Percentiles rank a stretch among this genome's conserved stretches.
These are phyloP conservation scores for Plasmodium vivax DNA, from an alignment of 169 alveolate genomes.

Conservation along the genomic window DNA sequence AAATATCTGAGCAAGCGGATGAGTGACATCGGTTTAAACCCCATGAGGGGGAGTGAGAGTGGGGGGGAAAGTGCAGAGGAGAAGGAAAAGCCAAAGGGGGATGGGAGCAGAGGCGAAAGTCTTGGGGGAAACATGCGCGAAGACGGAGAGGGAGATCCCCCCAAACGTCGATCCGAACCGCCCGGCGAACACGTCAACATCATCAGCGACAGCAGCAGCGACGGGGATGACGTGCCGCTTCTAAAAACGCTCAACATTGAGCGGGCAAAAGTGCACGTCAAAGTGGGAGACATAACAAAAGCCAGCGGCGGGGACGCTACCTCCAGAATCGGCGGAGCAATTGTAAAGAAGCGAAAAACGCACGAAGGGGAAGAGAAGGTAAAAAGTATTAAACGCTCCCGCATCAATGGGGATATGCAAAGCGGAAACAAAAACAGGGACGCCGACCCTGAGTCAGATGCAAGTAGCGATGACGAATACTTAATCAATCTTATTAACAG, in stretches of 20 bases:
- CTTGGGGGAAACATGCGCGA: not conserved
- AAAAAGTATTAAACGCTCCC: not conserved
- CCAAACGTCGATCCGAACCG: not conserved
- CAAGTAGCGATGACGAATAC: slow-evolving; percentile 65
- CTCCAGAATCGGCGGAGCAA: not conserved
- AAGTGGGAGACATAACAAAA: not conserved
- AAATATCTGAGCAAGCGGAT: slow-evolving; percentile 40
- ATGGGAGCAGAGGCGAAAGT: not conserved
- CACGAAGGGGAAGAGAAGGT: not conserved
- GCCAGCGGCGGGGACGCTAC: not conserved
- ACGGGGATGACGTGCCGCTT: slow-evolving; percentile 18
- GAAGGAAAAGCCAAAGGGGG: not conserved
- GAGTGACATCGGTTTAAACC: not conserved
- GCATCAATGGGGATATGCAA: not conserved
- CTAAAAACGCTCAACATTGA: not conserved
- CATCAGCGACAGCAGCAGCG: slow-evolving; percentile 3
- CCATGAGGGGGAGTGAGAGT: not conserved
- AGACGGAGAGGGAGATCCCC: not conserved
- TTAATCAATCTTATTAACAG: slow-evolving; percentile 3
- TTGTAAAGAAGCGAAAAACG: not conserved
- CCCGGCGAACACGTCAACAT: not conserved
- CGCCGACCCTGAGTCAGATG: not conserved
- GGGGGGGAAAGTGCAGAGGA: not conserved
- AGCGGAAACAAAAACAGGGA: not conserved
- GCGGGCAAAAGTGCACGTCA: not conserved